A percentile compares a stretch with the other conserved stretches of the same genome.
Conservation (phyloP, 768 basidiomycete genomes). For the Russula virescens region DNA sequence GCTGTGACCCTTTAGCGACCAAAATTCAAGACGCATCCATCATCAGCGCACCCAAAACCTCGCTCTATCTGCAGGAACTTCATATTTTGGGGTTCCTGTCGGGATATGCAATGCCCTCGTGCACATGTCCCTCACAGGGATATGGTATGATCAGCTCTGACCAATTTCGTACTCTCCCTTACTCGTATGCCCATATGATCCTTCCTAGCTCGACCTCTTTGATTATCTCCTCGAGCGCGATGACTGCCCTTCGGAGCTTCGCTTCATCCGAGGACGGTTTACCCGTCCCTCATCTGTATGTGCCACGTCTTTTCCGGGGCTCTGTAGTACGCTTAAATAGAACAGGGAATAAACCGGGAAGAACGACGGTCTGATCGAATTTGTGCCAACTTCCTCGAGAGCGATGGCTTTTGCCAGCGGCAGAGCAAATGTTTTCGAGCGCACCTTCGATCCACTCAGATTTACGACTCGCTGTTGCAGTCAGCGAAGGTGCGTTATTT, state of each 20-base stretch:
- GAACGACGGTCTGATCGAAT: no score
- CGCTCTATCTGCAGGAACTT: no score
- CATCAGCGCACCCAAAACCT: no score
- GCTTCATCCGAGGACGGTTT: neutral
- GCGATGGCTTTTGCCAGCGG: no score
- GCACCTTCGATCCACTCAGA: no score
- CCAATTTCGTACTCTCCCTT: neutral
- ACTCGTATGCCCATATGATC: no score
- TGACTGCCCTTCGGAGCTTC: slow-evolving; percentile 2
- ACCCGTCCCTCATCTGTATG: neutral
- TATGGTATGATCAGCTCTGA: slow-evolving; percentile 3
- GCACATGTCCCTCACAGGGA: neutral
- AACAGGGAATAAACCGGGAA: neutral
- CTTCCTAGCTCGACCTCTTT: neutral
- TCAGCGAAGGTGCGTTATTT: neutral
- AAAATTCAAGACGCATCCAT: neutral
- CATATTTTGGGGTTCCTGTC: neutral
- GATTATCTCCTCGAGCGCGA: neutral
- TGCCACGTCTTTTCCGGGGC: neutral
- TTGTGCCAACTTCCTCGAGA: no score
- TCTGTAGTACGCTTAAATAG: neutral
- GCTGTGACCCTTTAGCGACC: neutral
- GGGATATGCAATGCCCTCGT: neutral
- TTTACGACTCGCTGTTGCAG: no score
- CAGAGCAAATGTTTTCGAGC: no score